Base-by-base conservation (phyloP, 192 early-diverging fungal species). In the Physocladia obscura region DNA sequence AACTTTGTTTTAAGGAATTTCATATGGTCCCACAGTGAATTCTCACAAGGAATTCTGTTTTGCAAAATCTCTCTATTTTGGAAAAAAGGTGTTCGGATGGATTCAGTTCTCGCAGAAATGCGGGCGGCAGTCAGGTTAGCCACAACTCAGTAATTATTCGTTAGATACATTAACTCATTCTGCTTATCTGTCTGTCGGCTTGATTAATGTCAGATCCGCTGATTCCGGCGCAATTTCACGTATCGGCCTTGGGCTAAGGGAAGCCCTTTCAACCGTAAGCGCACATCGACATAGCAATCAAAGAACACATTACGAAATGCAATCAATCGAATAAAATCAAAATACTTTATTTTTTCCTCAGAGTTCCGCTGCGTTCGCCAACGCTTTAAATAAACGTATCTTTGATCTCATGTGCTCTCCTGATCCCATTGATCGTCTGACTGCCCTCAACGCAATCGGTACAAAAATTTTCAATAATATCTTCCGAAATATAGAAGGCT, bases 381-480 rank as follows among this genome's bases (percentile, higher is more conserved):
- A 69, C 55, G 76, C 76, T 48, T 37, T 77, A 35, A 31, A 77
- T 57, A 67, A 67, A 39, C 63, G 76, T 2, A 77, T 77, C 37
- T 77, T 77, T 36, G 73, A 74, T 39, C 67, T 77, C 21, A 77
- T 77, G 62, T 39, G 48, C 21, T 70, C 65, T 29, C 19, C 22
- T 21, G 76, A 77, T 32, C 54, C 56, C 30, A 62, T 68, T 48
- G 76, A 77, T 29, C 58, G 51, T 24, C 39, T 77, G 29, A 56
- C 57, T 24, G 76, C 74, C 38, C 57, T 77, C 38, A 37, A 54
- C 22, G 76, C 67, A 38, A 77, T 77, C 26, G 76, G 74, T 77
- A 35, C 29, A 60, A 47, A n/a, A n/a, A n/a, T n/a, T n/a, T n/a
- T n/a, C n/a, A n/a, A n/a, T n/a, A n/a, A n/a, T n/a, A n/a, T n/a